Evolutionary conservation across 176 grass and related monocot genomes (phyloP).

Genomic region (Phoenix roebelenii): DNA sequence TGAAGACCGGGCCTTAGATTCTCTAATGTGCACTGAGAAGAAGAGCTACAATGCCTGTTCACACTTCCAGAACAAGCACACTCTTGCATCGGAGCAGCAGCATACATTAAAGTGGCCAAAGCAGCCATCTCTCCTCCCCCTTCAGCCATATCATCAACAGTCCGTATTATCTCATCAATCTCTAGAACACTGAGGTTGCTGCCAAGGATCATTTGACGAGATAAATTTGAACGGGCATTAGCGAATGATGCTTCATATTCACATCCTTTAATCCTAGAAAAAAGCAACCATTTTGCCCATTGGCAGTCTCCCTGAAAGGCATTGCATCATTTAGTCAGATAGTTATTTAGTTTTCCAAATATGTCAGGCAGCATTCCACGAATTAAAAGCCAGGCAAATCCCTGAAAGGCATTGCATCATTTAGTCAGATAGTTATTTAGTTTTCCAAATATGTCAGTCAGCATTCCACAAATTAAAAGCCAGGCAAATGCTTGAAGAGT

Average conservation of each 20-base stretch:
- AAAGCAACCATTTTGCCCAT: conserved; percentile 91
- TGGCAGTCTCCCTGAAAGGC: conserved; percentile 75
- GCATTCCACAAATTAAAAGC: no score
- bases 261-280: conserved; percentile 62
- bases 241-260: conserved; percentile 86
- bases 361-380: no score
- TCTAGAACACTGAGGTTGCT: conserved; percentile 43
- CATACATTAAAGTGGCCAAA: conserved; percentile 93
- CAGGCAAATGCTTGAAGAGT: no score
- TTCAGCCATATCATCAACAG: conserved; percentile 82
- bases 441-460: no score
- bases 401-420: neutral
- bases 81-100: conserved; percentile 60
- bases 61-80: conserved; percentile 76
- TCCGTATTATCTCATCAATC: conserved; percentile 71
- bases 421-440: conserved; percentile 7
- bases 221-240: conserved; percentile 76
- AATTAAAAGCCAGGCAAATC: no score
- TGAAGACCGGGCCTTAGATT: conserved; percentile 55
- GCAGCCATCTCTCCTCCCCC: conserved; percentile 70
- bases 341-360: neutral
- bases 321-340: conserved; percentile 10
- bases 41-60: conserved; percentile 46
- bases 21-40: conserved; percentile 73
- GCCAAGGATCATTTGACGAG: conserved; percentile 31